Percentiles rank a stretch among this genome's conserved stretches.
Conservation (phyloP, 2,329 filamentous ascomycete species). For the Cytospora leucostoma region DNA sequence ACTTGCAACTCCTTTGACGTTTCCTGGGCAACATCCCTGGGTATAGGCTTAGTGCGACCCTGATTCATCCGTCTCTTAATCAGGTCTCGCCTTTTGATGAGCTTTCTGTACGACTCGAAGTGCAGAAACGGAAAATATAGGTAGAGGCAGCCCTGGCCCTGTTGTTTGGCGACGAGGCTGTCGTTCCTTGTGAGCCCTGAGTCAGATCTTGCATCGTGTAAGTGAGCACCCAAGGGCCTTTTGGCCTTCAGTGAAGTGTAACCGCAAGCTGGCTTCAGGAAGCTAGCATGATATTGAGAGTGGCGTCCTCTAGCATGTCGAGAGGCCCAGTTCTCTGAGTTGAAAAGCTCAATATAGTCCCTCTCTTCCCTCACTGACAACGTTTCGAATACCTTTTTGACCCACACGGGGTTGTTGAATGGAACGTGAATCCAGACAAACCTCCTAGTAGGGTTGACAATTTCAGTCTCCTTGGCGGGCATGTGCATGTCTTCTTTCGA, state of each 20-base stretch:
- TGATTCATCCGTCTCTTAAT: conserved; percentile 52
- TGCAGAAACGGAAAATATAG: conserved; percentile 56
- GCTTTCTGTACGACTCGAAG: conserved; percentile 59
- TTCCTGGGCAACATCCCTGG: conserved; percentile 50
- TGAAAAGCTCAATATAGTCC: conserved; percentile 44
- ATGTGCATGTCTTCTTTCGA: not conserved
- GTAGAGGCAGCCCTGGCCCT: conserved; percentile 35
- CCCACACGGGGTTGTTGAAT: conserved; percentile 56
- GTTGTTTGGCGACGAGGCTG: not conserved
- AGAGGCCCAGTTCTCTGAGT: conserved; percentile 50
- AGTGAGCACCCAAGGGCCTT: not conserved
- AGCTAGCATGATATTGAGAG: conserved; percentile 52
- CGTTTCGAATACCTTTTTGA: conserved; percentile 50
- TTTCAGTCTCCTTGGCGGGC: conserved; percentile 21
- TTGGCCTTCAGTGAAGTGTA: conserved; percentile 37
- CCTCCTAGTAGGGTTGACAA: conserved; percentile 37
- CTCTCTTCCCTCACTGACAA: conserved; percentile 40
- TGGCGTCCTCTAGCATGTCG: conserved; percentile 52
- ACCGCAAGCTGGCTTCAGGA: conserved; percentile 51
- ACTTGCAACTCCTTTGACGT: conserved; percentile 56
- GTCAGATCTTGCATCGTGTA: not conserved
- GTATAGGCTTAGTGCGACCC: conserved; percentile 54
- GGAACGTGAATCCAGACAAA: conserved; percentile 57
- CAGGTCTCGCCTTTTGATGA: conserved; percentile 54
- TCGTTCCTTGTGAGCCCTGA: not conserved